Conservation (phyloP, 2,329 filamentous ascomycete species). For the Colletotrichum magnum region DNA sequence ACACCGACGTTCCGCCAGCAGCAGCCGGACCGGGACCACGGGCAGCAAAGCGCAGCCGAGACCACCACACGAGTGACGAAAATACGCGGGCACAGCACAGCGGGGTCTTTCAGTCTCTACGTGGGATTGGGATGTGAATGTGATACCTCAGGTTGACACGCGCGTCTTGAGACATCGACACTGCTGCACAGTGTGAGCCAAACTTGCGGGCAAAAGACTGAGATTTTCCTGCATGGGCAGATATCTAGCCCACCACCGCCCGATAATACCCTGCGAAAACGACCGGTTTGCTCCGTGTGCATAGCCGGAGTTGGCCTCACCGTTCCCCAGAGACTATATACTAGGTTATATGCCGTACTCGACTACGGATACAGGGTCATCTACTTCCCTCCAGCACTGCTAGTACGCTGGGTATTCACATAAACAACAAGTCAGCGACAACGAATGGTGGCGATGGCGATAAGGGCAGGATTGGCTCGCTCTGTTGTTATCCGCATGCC, state of each 20-base stretch:
- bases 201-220: neutral
- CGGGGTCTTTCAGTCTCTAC: too few species aligned
- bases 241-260: too few species aligned
- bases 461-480: neutral
- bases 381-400: neutral
- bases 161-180: slow-evolving; percentile 6
- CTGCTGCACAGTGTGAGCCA: slow-evolving; percentile 35
- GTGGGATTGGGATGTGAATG: neutral
- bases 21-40: slow-evolving; percentile 19
- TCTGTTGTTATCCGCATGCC: neutral
- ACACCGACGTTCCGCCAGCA: slow-evolving; percentile 1
- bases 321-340: too few species aligned
- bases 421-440: neutral
- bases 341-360: too few species aligned
- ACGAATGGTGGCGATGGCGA: neutral
- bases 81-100: neutral
- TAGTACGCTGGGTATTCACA: neutral
- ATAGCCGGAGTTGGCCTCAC: too few species aligned
- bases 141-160: slow-evolving; percentile 17
- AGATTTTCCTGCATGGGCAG: slow-evolving; percentile 7
- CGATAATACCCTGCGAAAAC: too few species aligned
- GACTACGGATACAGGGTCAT: too few species aligned
- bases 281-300: too few species aligned
- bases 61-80: neutral
- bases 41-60: slow-evolving; percentile 15